These are phyloP conservation scores for Metarhizium anisopliae DNA, from an alignment of 2,329 filamentous ascomycete genomes.

Conservation along the genomic window DNA sequence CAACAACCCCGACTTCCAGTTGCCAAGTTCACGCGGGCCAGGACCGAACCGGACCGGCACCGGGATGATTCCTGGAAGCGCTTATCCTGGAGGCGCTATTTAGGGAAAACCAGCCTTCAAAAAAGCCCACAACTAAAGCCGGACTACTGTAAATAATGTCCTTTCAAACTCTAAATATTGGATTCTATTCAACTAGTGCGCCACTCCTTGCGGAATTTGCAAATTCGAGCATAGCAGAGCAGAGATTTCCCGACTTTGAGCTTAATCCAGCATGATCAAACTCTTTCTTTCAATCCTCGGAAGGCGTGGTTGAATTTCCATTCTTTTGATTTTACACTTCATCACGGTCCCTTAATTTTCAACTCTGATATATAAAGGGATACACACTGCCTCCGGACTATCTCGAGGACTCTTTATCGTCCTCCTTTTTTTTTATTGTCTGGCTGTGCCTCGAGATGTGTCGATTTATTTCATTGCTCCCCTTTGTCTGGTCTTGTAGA, in stretches of 20 bases:
- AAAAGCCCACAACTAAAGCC: background rate
- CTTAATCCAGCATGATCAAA: background rate
- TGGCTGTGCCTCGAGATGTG: background rate
- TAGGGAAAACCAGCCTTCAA: background rate
- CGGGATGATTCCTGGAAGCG: constrained; percentile 43
- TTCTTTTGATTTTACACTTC: background rate
- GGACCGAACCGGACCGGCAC: constrained; percentile 19
- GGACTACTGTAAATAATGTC: background rate
- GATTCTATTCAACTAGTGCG: background rate
- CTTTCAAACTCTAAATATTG: background rate
- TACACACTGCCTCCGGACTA: background rate
- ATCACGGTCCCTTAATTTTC: background rate
- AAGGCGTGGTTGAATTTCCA: background rate
- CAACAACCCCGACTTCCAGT: constrained; percentile 84
- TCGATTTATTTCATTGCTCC: background rate
- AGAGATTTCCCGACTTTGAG: background rate
- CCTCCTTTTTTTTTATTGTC: background rate
- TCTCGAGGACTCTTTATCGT: background rate
- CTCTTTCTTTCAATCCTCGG: background rate
- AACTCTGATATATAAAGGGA: background rate
- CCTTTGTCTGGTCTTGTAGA: background rate
- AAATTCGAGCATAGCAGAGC: background rate
- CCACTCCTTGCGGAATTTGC: background rate
- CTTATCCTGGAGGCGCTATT: constrained; percentile 33
- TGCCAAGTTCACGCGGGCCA: constrained; percentile 40